Evolutionary conservation across 2,329 filamentous ascomycete genomes (phyloP).

Genomic region (Claviceps maximensis): DNA sequence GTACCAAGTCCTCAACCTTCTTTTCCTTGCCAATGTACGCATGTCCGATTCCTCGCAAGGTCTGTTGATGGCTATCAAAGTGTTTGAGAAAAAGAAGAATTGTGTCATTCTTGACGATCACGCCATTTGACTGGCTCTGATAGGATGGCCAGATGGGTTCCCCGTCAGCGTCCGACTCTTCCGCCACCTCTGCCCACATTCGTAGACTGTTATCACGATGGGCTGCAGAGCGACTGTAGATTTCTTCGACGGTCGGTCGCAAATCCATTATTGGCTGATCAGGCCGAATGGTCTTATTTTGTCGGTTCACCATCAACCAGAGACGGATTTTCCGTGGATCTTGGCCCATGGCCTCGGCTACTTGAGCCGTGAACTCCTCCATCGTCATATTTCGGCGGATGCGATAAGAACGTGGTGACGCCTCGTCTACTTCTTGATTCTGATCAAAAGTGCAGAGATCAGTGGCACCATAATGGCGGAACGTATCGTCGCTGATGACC

Average conservation of each 20-base stretch:
- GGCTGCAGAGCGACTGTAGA: conserved; percentile 36
- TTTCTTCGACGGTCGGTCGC: conserved; percentile 65
- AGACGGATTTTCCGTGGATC: conserved; percentile 62
- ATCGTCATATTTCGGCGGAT: conserved; percentile 64
- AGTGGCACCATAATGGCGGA: conserved; percentile 67
- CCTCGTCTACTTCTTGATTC: conserved; percentile 49
- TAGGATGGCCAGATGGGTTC: conserved; percentile 59
- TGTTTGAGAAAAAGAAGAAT: conserved; percentile 88
- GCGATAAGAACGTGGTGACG: conserved; percentile 59
- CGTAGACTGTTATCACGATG: conserved; percentile 61
- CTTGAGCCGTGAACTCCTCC: conserved; percentile 54
- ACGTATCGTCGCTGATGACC: conserved; percentile 71
- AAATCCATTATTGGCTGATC: conserved; percentile 74
- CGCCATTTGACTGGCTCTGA: conserved; percentile 41
- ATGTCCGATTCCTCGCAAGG: conserved; percentile 63
- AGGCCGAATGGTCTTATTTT: conserved; percentile 90
- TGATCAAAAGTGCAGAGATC: conserved; percentile 64
- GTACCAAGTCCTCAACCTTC: conserved; percentile 73
- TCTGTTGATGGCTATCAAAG: conserved; percentile 70
- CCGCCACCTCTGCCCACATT: conserved; percentile 73
- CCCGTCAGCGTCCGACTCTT: conserved; percentile 53
- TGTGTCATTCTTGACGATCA: conserved; percentile 43
- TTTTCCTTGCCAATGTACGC: conserved; percentile 80
- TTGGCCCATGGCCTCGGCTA: conserved; percentile 57
- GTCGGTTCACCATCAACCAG: conserved; percentile 97